phyloP scores from a whole-genome alignment of 192 early-diverging fungal genomes.

The Coemansia sp. region DNA sequence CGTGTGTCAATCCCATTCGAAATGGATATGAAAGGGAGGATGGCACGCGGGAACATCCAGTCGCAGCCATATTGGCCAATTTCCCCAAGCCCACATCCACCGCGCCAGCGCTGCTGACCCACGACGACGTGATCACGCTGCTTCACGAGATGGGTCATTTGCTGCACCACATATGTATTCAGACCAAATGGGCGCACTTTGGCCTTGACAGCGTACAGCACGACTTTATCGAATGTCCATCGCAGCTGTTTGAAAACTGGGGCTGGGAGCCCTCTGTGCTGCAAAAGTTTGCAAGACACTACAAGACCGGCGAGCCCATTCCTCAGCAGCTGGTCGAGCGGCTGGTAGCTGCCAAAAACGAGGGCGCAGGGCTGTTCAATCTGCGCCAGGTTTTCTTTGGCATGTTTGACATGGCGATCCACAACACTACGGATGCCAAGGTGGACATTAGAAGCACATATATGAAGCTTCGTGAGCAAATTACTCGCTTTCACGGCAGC shows the following conservation, averaged over 20 bases:
- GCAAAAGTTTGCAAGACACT: constrained; percentile 60
- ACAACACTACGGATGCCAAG: constrained; percentile 51
- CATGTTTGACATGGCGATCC: constrained; percentile 69
- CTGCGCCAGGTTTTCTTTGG: constrained; percentile 76
- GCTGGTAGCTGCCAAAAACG: constrained; percentile 69
- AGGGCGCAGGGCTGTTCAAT: constrained; percentile 64
- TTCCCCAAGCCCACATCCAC: constrained; percentile 62
- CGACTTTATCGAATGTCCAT: constrained; percentile 83
- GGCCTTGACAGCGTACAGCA: constrained; percentile 71
- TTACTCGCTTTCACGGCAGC: constrained; percentile 31
- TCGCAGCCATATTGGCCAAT: constrained; percentile 65
- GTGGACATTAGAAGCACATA: constrained; percentile 41
- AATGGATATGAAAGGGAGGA: constrained; percentile 51
- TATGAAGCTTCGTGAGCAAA: constrained; percentile 36
- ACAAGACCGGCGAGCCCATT: constrained; percentile 60
- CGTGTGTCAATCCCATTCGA: constrained; percentile 69
- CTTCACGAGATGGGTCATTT: constrained; percentile 79
- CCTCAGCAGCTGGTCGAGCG: constrained; percentile 65
- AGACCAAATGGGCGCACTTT: constrained; percentile 66
- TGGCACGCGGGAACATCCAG: constrained; percentile 55
- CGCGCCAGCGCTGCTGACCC: constrained; percentile 71
- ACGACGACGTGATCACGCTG: constrained; percentile 75
- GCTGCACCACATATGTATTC: constrained; percentile 63
- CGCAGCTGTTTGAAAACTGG: constrained; percentile 85
- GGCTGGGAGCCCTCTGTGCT: constrained; percentile 60